Conservation (phyloP, 192 early-diverging fungal species). For the Gaertneriomyces semiglobifer region DNA sequence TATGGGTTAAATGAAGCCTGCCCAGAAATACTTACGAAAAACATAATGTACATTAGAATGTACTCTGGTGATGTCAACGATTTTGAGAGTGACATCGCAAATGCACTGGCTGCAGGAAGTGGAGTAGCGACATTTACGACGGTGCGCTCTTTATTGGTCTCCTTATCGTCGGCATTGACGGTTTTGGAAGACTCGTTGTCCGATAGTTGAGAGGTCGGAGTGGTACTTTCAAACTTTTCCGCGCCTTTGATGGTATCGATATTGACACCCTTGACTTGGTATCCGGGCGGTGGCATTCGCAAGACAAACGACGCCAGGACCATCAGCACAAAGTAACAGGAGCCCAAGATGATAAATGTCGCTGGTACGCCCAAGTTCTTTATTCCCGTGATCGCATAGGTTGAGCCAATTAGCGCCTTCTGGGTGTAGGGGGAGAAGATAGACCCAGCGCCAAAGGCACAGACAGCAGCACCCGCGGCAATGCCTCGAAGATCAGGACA, state of each 20-base stretch:
- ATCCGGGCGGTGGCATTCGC: slow-evolving; percentile 57
- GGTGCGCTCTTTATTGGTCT: slow-evolving; percentile 7
- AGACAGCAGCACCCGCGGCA: slow-evolving; percentile 71
- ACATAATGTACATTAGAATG: slow-evolving; percentile 38
- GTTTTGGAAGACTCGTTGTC: not conserved
- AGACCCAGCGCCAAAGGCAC: slow-evolving; percentile 72
- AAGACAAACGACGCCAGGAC: slow-evolving; percentile 20
- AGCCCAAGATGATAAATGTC: slow-evolving; percentile 63
- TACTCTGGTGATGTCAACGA: slow-evolving; percentile 32
- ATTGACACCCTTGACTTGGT: slow-evolving; percentile 60
- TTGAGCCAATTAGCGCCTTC: slow-evolving; percentile 42
- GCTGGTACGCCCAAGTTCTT: slow-evolving; percentile 51
- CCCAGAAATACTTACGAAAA: slow-evolving; percentile 10
- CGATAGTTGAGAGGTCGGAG: not conserved
- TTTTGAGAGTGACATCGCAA: slow-evolving; percentile 28
- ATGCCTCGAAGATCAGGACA: slow-evolving; percentile 72
- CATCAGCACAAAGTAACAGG: slow-evolving; percentile 63
- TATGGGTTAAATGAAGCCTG: too few species aligned
- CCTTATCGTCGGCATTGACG: not conserved
- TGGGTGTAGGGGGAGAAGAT: slow-evolving; percentile 68
- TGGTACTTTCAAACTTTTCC: slow-evolving; percentile 4
- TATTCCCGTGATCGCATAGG: slow-evolving; percentile 27
- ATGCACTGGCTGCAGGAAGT: slow-evolving; percentile 5
- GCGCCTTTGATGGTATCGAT: slow-evolving; percentile 47
- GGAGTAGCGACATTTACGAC: slow-evolving; percentile 2